phyloP scores from a whole-genome alignment of 2,329 filamentous ascomycete genomes.

The Colletotrichum lindemuthianum region DNA sequence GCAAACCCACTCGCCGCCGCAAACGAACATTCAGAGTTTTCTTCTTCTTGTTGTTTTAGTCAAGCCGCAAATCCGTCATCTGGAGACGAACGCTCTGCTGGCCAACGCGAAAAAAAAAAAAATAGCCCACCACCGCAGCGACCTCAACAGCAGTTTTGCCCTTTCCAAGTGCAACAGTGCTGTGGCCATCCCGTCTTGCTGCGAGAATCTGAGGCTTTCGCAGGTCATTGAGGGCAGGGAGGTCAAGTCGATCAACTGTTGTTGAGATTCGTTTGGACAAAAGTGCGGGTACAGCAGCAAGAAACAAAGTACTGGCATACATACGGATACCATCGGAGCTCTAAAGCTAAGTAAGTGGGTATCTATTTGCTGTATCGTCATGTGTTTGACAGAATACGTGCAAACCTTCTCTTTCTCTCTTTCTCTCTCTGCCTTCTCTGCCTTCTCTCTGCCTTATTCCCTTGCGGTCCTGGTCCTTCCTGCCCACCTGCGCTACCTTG shows the following conservation, averaged over 20 bases:
- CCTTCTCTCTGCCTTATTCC: too few species aligned
- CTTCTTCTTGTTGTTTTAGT: not conserved
- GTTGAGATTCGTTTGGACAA: too few species aligned
- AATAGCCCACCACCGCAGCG: not conserved
- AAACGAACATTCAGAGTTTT: constrained; percentile 17
- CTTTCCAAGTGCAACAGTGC: too few species aligned
- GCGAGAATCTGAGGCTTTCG: too few species aligned
- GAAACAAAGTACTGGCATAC: too few species aligned
- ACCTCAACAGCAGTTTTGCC: too few species aligned
- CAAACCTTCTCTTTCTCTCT: constrained; percentile 11
- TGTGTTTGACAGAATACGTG: constrained; percentile 13
- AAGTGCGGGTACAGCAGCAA: too few species aligned
- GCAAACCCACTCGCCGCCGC: constrained; percentile 27
- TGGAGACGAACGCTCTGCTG: constrained; percentile 31
- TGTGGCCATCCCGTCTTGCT: too few species aligned
- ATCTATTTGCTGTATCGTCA: constrained; percentile 3
- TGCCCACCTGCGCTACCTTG: not conserved
- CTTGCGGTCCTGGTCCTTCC: constrained; percentile 1
- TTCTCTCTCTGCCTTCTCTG: too few species aligned
- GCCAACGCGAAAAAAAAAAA: constrained; percentile 16
- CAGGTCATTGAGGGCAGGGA: too few species aligned
- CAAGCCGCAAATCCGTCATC: constrained; percentile 33
- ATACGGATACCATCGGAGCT: too few species aligned
- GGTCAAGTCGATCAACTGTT: too few species aligned
- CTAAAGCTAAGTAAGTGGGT: constrained; percentile 3